A percentile compares a stretch with the other conserved stretches of the same genome.
These are phyloP conservation scores for Stevia rebaudiana DNA, from an alignment of 140 eudicot genomes.

Conservation along the genomic window DNA sequence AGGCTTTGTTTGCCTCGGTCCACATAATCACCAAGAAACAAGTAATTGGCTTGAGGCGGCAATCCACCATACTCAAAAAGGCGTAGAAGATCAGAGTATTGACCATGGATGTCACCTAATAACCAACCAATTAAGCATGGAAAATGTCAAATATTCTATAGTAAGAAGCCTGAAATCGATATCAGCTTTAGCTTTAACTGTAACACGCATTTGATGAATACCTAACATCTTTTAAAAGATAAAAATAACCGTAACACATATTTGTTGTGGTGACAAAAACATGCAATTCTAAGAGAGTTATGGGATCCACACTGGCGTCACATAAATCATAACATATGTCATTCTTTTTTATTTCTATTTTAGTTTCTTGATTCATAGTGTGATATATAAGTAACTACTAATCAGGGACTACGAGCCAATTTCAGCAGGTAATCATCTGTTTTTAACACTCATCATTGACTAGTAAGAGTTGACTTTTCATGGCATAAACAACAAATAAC, in stretches of 20 bases:
- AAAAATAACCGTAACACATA: not conserved
- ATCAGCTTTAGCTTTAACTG: not conserved
- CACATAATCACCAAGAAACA: slow-evolving; percentile 45
- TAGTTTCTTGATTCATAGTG: not conserved
- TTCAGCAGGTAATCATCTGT: slow-evolving; percentile 13
- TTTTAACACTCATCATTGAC: slow-evolving; percentile 5
- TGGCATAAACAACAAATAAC: not conserved
- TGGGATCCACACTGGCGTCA: not conserved
- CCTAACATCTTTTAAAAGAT: not conserved
- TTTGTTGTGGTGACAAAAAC: not conserved
- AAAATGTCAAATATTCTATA: not conserved
- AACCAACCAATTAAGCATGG: slow-evolving; percentile 1
- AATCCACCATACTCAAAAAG: slow-evolving; percentile 49
- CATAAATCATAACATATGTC: not conserved
- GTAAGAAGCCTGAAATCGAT: no score
- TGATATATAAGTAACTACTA: not conserved
- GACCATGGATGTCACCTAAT: slow-evolving; percentile 44
- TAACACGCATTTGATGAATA: not conserved
- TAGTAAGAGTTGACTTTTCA: slow-evolving; percentile 13
- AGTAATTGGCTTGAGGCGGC: slow-evolving; percentile 44
- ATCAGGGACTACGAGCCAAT: not conserved
- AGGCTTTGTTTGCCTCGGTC: slow-evolving; percentile 48
- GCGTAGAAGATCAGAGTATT: slow-evolving; percentile 44
- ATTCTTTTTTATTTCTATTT: not conserved
- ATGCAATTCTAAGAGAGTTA: not conserved